Evolutionary conservation across 768 basidiomycete genomes (phyloP).

Genomic region (Russula foetens): DNA sequence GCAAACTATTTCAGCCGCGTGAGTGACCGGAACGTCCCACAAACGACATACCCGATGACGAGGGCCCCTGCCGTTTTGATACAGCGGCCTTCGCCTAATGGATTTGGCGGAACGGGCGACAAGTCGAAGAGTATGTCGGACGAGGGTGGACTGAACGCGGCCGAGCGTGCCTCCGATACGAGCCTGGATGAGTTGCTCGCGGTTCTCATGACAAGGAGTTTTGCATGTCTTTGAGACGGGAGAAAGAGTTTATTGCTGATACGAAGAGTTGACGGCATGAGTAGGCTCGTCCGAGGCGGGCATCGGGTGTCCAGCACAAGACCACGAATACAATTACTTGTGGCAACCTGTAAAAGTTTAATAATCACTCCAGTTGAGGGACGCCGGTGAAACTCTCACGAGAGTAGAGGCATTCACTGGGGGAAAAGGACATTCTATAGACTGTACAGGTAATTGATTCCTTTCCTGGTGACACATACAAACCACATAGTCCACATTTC

Average conservation of each 20-base stretch:
- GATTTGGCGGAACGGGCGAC: slow-evolving; percentile 55
- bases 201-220: background rate
- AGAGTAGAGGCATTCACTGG: too few relatives aligned
- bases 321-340: background rate
- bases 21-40: background rate
- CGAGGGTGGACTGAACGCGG: background rate
- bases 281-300: background rate
- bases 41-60: slow-evolving; percentile 56
- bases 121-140: slow-evolving; percentile 33
- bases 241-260: slow-evolving; percentile 2
- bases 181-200: background rate
- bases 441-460: background rate
- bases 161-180: background rate
- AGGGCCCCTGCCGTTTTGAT: slow-evolving; percentile 71
- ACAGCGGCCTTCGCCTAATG: slow-evolving; percentile 57
- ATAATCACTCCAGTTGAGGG: background rate
- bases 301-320: background rate
- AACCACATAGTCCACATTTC: background rate
- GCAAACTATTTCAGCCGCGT: too few relatives aligned
- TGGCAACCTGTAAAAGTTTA: background rate
- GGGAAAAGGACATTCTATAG: background rate
- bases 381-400: background rate
- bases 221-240: background rate
- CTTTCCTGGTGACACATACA: background rate
- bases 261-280: slow-evolving; percentile 9